phyloP scores from a whole-genome alignment of 2,329 filamentous ascomycete species.

The Leptoxyphium fumago region DNA sequence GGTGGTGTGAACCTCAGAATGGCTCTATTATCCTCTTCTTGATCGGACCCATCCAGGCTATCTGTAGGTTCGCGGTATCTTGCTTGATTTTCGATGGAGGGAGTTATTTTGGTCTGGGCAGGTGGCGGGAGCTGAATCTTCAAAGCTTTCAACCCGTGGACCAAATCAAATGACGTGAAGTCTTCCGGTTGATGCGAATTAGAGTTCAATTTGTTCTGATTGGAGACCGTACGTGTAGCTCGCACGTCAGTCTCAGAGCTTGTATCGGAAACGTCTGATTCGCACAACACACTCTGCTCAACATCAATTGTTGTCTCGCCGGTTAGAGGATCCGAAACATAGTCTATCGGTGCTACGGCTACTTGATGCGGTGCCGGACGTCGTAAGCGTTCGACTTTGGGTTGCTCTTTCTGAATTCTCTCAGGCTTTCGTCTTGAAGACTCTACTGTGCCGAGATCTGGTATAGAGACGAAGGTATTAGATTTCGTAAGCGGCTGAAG shows the following conservation, averaged over 20 bases:
- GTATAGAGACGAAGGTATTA: conserved; percentile 4
- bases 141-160: background rate
- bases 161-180: background rate
- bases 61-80: background rate
- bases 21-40: conserved; percentile 14
- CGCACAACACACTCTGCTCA: conserved; percentile 22
- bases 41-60: conserved; percentile 10
- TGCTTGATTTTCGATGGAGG: too few relatives aligned
- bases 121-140: background rate
- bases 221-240: conserved; percentile 13
- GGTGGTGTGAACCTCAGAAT: conserved; percentile 14
- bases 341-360: too few relatives aligned
- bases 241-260: conserved; percentile 14
- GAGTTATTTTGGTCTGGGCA: background rate
- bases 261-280: conserved; percentile 10
- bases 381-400: too few relatives aligned
- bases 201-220: conserved; percentile 1
- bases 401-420: too few relatives aligned
- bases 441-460: background rate
- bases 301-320: conserved; percentile 14
- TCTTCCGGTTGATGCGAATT: background rate
- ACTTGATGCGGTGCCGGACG: too few relatives aligned
- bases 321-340: too few relatives aligned
- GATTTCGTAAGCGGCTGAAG: conserved; percentile 1
- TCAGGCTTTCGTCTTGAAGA: background rate